Percentiles rank a stretch among this genome's conserved stretches.
phyloP scores from a whole-genome alignment of 1,284 basidiomycete species.

The Mixia osmundae region DNA sequence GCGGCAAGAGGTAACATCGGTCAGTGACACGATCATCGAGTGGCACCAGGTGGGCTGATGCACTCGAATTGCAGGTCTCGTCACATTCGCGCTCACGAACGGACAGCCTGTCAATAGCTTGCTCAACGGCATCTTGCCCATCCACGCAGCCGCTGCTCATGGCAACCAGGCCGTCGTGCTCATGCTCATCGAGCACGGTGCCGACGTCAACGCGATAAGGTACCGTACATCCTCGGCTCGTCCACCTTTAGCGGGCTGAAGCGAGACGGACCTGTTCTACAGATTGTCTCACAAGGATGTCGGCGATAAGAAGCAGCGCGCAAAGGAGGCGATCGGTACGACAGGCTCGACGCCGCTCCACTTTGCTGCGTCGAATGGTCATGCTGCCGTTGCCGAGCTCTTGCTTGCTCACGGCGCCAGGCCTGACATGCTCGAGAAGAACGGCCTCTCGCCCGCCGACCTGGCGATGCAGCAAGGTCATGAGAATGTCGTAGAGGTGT shows the following conservation, averaged over 20 bases:
- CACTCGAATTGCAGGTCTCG: constrained; percentile 30
- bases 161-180: constrained; percentile 63
- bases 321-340: constrained; percentile 33
- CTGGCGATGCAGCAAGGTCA: constrained; percentile 27
- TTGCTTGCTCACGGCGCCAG: constrained; percentile 58
- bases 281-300: constrained; percentile 53
- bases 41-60: neutral
- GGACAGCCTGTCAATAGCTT: constrained; percentile 85
- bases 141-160: constrained; percentile 71
- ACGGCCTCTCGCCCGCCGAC: constrained; percentile 46
- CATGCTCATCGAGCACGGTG: constrained; percentile 64
- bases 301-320: constrained; percentile 37
- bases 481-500: constrained; percentile 22
- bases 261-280: constrained; percentile 15
- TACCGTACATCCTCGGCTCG: no score
- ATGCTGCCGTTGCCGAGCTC: constrained; percentile 43
- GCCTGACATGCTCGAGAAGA: constrained; percentile 54
- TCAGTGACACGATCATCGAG: neutral
- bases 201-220: constrained; percentile 67
- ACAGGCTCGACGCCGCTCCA: constrained; percentile 71
- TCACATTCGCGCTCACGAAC: constrained; percentile 64
- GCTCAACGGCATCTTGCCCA: constrained; percentile 66
- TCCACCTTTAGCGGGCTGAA: neutral
- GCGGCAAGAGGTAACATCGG: constrained; percentile 64
- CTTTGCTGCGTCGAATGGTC: constrained; percentile 77